Percentiles rank a stretch among this genome's conserved stretches.
These are phyloP conservation scores for Penicillium tannophilum DNA, from an alignment of 495 filamentous ascomycete species.

Conservation along the genomic window DNA sequence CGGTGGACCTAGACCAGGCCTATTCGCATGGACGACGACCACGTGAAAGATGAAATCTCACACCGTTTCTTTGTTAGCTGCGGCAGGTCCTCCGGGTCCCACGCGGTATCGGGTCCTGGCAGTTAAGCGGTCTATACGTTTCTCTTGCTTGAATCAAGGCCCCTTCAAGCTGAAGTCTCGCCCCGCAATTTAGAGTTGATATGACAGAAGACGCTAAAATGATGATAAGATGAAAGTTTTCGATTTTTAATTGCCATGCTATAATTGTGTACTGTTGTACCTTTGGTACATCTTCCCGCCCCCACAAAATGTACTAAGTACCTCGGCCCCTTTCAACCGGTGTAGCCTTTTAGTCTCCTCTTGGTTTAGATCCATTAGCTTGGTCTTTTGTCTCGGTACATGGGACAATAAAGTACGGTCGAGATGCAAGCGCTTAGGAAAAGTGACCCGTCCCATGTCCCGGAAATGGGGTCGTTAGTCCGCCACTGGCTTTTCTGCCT, in stretches of 20 bases:
- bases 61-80: slow-evolving; percentile 24
- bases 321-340: background rate
- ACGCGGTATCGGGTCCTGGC: slow-evolving; percentile 13
- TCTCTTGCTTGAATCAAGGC: background rate
- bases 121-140: slow-evolving; percentile 13
- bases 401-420: background rate
- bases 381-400: background rate
- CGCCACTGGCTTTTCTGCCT: background rate
- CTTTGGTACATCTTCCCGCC: background rate
- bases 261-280: background rate
- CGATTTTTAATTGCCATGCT: background rate
- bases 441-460: background rate
- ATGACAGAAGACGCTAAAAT: slow-evolving; percentile 33
- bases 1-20: background rate
- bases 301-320: background rate
- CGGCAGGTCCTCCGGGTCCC: background rate
- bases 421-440: background rate
- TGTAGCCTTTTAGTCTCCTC: background rate
- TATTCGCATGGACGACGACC: slow-evolving; percentile 1
- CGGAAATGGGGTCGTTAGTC: background rate
- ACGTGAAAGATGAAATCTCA: slow-evolving; percentile 17
- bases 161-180: background rate
- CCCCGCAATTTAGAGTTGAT: slow-evolving; percentile 36
- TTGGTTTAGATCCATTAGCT: background rate
- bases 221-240: slow-evolving; percentile 9